Conservation (phyloP, 495 filamentous ascomycete genomes). For the Annulohypoxylon bovei region DNA sequence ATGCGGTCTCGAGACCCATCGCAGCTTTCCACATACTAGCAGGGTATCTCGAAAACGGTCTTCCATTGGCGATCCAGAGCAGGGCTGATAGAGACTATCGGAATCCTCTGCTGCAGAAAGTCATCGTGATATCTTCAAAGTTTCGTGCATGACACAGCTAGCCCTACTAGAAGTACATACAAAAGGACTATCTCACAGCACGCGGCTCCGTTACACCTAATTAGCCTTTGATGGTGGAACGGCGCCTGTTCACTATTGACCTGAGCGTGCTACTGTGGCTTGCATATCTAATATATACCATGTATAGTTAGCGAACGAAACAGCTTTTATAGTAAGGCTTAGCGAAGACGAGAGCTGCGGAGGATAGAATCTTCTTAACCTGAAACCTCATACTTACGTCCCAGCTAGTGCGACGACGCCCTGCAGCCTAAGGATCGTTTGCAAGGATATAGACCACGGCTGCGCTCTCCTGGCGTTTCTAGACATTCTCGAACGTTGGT, state of each 20-base stretch:
- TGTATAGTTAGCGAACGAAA: not conserved
- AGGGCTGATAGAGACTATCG: slow-evolving; percentile 12
- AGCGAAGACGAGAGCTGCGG: not conserved
- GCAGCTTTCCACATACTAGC: slow-evolving; percentile 4
- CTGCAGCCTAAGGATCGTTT: not conserved
- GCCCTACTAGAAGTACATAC: not conserved
- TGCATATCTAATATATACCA: slow-evolving; percentile 28
- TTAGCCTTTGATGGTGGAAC: slow-evolving; percentile 25
- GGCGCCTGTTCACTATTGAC: slow-evolving; percentile 8
- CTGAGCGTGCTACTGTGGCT: slow-evolving; percentile 36
- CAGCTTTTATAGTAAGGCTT: slow-evolving; percentile 31
- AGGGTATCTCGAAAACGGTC: slow-evolving; percentile 3
- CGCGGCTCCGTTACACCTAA: slow-evolving; percentile 21
- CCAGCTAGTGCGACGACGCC: not conserved
- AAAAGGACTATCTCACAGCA: not conserved
- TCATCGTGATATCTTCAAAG: slow-evolving; percentile 12
- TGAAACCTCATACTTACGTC: not conserved
- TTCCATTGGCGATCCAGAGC: slow-evolving; percentile 23
- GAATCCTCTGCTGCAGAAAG: slow-evolving; percentile 8
- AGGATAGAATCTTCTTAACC: not conserved
- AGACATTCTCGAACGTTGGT: not conserved
- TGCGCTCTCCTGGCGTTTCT: not conserved
- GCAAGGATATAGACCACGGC: not conserved
- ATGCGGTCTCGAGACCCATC: slow-evolving; percentile 9
- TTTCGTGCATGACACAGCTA: slow-evolving; percentile 9